Evolutionary conservation across 2,329 filamentous ascomycete species (phyloP), one percentile per base, ranked within the genome.

Genomic region (Beauveria asiatica): DNA sequence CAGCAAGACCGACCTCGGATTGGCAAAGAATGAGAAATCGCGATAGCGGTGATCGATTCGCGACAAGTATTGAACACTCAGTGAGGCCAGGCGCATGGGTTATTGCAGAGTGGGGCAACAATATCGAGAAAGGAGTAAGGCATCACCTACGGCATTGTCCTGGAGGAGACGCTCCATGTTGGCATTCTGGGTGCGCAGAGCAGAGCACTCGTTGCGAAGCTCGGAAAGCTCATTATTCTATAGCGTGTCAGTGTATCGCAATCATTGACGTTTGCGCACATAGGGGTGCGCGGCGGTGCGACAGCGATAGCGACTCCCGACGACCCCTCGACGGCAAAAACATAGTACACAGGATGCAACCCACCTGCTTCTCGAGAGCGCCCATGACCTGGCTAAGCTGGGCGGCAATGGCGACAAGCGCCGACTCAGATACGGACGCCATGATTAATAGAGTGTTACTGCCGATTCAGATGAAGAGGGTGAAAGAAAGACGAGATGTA

Each of bases 191-290:
- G 63, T 57, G 42, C 66, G 66, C n/a, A 68, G 62, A 33, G 66
- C 64, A 21, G 64, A 39, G 61, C 65, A 67, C 59, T 68, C 65
- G 8, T 46, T 60, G 41, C 66, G 66, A 56, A 68, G 57, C 57
- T 66, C 65, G 5, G 59, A 49, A 62, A 68, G 61, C 51, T 68
- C 66, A 44, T 64, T 52, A 42, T 65, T 67, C 66, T 68, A 25
- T 45, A 17, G 1, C 44, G 23, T 52, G 37, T 61, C 42, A 57
- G 53, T 27, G 33, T 1, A 55, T 33, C 19, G 39, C 9, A 16
- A 4, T n/a, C 33, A 25, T 41, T 19, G 23, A 33, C 13, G 23
- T 2, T 4, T 46, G 54, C 30, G 45, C 56, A 37, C 25, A 23
- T 45, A 23, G n/a, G 37, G 48, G 37, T 33, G 39, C 45, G 23